Evolutionary conservation across 345 rosid genomes (phyloP), one percentile per base, ranked within the genome.

Genomic region (Rhizophora apiculata): DNA sequence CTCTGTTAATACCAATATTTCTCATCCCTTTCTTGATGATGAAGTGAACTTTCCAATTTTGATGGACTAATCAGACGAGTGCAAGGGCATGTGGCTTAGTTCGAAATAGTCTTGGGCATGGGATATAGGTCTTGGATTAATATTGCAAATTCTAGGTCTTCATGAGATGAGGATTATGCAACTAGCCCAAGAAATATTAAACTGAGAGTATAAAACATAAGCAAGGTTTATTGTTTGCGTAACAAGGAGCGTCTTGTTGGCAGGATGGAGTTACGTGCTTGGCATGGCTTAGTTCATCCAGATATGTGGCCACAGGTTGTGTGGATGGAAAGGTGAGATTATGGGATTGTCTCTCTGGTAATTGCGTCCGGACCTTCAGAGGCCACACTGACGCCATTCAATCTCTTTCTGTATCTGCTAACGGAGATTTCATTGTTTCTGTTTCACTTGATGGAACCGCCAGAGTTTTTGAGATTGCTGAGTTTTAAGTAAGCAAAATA

Each of bases 331-430:
- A 80, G 70, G 88, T 95, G 68, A 73, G 83, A 26, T 24, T 95
- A 27, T 92, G 98, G 98, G 95, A 95, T 68, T 77, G 91, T 81
- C 91, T 90, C 2, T 86, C 91, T 5, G 96, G 96, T 3, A 89
- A 81, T 39, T 88, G 92, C 56, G 72, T 85, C 0, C 84, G 82
- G 76, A 87, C 81, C 54, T 87, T 79, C 64, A 73, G 85, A 8
- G 98, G 96, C n/a, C 99, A 92, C 10, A 61, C 82, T 0, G 86
- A 78, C 58, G 81, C 82, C 60, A 70, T 95, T 49, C 93, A 90
- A 57, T 77, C 87, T 51, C 67, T 90, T 20, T 80, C 92, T 8
- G 65, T 84, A 49, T 80, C 96, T 15, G 75, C 82, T 5, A 73
- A 83, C 67, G 63, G 60, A 5, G 85, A 85, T n/a, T 86, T 76